Base-by-base conservation (phyloP, 176 grass and related monocot genomes). In the bread wheat (Triticum aestivum) region DNA sequence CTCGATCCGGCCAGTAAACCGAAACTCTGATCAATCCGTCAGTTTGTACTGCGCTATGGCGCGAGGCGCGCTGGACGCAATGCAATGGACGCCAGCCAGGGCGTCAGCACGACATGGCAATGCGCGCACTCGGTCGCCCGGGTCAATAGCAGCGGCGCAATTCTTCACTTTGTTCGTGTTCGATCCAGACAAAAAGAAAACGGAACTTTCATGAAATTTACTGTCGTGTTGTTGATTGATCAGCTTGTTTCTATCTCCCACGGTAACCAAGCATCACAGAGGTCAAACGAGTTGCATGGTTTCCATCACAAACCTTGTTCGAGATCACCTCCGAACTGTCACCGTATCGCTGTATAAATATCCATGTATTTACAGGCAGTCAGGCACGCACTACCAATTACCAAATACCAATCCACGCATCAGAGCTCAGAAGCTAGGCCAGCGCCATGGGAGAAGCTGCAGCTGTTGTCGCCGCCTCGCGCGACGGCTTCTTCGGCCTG, bases 201-300 rank as follows among this genome's bases (percentile, higher is more conserved):
- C 2, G 69, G 69, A 44, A 73, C 38, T 73, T 73, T 24, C 21
- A 2, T 44, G 69, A 73, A 8, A 39, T 44, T 44, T 73, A 73
- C 69, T 73, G 38, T 73, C 11, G 38, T 41, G 6, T 73, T 30
- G 27, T 54, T 13, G 45, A 32, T 69, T 72, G 18, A 34, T 35
- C 8, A 17, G 8, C 49, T 83, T 78, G 65, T 76, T 35, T 77
- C 26, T 45, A 26, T 73, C 69, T 44, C 58, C 42, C 29, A 21
- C 38, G 56, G 56, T 7, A 49, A 11, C 11, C 42, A 39, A 10
- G 20, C 38, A 35, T 37, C 81, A 49, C 8, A 87, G 9, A 37
- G 61, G 77, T 85, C 47, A 85, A 89, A 80, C 11, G 26, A 75
- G 20, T 2, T 23, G 77, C 88, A 81, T 85, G 37, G 88, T 85